Evolutionary conservation across 192 early-diverging fungal species (phyloP).

Genomic region (Coemansia sp.): DNA sequence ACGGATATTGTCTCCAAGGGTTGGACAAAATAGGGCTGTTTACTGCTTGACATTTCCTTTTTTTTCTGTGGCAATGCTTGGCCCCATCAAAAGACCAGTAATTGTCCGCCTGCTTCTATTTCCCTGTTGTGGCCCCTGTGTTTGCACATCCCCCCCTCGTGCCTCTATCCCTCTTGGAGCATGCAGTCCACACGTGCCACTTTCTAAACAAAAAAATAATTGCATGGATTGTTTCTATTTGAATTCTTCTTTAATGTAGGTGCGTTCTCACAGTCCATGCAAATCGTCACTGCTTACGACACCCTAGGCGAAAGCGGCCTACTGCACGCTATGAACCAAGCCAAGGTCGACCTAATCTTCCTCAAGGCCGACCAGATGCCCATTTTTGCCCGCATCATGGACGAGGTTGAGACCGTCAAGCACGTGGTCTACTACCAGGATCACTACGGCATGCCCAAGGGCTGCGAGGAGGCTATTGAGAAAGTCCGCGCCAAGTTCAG

Average conservation of each 20-base stretch:
- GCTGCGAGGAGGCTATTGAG: slow-evolving; percentile 63
- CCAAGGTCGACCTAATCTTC: slow-evolving; percentile 75
- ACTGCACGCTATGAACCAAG: slow-evolving; percentile 86
- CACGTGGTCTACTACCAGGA: slow-evolving; percentile 65
- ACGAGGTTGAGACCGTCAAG: slow-evolving; percentile 58
- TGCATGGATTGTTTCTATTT: background rate
- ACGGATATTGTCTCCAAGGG: background rate
- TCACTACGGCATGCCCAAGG: slow-evolving; percentile 47
- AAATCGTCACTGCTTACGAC: slow-evolving; percentile 84
- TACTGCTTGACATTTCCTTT: background rate
- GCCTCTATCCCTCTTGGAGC: background rate
- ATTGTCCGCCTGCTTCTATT: background rate
- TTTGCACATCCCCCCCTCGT: background rate
- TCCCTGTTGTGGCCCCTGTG: background rate
- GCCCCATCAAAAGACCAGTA: background rate
- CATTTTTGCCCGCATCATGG: slow-evolving; percentile 35
- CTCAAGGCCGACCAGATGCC: slow-evolving; percentile 62
- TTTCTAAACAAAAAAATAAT: background rate
- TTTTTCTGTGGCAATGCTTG: background rate
- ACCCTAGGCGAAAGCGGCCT: slow-evolving; percentile 88
- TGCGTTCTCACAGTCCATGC: slow-evolving; percentile 65
- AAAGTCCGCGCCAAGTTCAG: slow-evolving; percentile 56
- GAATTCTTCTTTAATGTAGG: slow-evolving; percentile 12
- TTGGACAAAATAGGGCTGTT: background rate
- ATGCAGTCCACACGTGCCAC: background rate